Evolutionary conservation across 1,284 basidiomycete species (phyloP), one percentile per base, ranked within the genome.

Genomic region (Trametes hirsuta): DNA sequence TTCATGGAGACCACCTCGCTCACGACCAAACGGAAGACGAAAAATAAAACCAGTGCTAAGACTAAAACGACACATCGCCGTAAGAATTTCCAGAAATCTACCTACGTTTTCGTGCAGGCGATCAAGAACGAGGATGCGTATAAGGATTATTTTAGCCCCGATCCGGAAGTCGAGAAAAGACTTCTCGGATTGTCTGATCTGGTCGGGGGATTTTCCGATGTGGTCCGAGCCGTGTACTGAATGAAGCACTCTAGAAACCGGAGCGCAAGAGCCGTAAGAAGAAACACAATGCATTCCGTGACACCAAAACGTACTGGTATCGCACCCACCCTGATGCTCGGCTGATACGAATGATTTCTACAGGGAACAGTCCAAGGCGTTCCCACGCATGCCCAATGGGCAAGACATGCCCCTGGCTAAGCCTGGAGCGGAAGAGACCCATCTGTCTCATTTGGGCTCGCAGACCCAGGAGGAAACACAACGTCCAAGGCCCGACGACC

Each of bases 101-200:
- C 76, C 69, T 91, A 85, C 64, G 69, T 79, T 14, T 90, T 91
- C 72, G 79, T 86, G 61, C 72, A 71, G 48, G 71, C 78, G 10
- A 78, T 79, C 41, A 76, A 80, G 58, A 73, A 74, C 50, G 77
- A 76, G 12, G 64, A 76, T 46, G 76, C 72, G 50, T 92, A 90
- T 69, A 67, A 74, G 35, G 83, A 90, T 65, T 90, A 91, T 68
- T 93, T 93, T 74, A 78, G 83, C 53, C 84, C 88, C 15, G 78
- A 82, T 61, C 76, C 76, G 14, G 76, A 81, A 25, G 79, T 84
- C 21, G 88, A 91, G 74, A 83, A 77, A 66, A 79, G 76, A 40
- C 69, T 90, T 56, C 72, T 91, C 37, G 84, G 82, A 30, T 66
- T 92, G 36, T 74, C 81, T 35, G 79, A 85, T 66, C 70, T 82